Conservation (phyloP, 1,139 yeast genomes). For the Lodderomyces parapsilosis region DNA sequence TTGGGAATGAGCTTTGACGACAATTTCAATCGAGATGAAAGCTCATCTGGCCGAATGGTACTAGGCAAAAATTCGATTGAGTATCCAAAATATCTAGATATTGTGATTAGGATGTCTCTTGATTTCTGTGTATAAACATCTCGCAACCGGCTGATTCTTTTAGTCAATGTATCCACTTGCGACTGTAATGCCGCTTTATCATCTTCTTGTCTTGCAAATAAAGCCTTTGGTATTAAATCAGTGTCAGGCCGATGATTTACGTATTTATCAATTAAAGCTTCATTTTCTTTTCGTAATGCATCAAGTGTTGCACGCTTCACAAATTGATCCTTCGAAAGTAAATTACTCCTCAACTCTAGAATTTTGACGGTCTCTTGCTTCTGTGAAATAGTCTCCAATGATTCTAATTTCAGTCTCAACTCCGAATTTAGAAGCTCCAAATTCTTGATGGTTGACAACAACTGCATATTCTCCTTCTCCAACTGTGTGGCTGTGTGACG, state of each 20-base stretch:
- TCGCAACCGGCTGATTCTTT: conserved; percentile 58
- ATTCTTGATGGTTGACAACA: conserved; percentile 37
- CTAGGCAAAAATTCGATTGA: conserved; percentile 66
- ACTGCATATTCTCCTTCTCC: conserved; percentile 42
- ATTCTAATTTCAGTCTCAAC: conserved; percentile 33
- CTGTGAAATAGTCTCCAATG: conserved; percentile 21
- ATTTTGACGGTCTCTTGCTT: conserved; percentile 48
- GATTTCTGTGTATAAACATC: conserved; percentile 70
- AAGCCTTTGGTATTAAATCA: conserved; percentile 52
- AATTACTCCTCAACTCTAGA: conserved; percentile 66
- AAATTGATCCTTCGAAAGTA: conserved; percentile 62
- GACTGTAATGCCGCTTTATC: conserved; percentile 52
- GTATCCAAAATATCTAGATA: conserved; percentile 71
- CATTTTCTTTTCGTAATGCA: conserved; percentile 58
- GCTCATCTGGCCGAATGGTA: conserved; percentile 52
- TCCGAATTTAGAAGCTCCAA: conserved; percentile 28
- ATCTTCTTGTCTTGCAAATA: conserved; percentile 61
- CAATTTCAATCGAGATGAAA: conserved; percentile 56
- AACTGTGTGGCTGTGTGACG: conserved; percentile 29
- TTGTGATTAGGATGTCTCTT: conserved; percentile 67
- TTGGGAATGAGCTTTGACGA: conserved; percentile 51
- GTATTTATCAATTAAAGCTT: conserved; percentile 41
- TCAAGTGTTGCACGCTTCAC: conserved; percentile 57
- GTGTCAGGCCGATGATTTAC: conserved; percentile 16
- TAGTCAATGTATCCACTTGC: conserved; percentile 52